phyloP scores from a whole-genome alignment of 495 filamentous ascomycete genomes.

The Penicillium diatomitis region DNA sequence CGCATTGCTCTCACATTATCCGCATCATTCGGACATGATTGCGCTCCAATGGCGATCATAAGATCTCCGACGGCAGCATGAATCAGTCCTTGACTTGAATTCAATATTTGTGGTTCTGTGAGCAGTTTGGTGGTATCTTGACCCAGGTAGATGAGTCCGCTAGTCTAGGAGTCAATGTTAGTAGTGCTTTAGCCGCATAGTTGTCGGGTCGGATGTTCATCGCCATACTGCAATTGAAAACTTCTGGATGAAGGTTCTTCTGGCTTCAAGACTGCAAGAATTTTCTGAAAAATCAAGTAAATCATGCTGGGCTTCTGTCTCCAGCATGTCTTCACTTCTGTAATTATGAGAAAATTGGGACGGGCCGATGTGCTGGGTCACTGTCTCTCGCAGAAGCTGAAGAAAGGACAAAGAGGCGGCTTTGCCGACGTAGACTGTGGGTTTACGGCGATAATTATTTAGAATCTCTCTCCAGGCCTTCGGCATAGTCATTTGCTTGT shows the following conservation, averaged over 20 bases:
- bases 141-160: conserved; percentile 24
- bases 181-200: not conserved
- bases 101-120: conserved; percentile 4
- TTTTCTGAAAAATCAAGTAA: conserved; percentile 16
- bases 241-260: conserved; percentile 16
- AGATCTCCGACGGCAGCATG: conserved; percentile 25
- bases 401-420: conserved; percentile 35
- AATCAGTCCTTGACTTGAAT: conserved; percentile 15
- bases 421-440: conserved; percentile 31
- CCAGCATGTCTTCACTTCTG: conserved; percentile 34
- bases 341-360: conserved; percentile 34
- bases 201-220: conserved; percentile 2
- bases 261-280: conserved; percentile 12
- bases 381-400: conserved; percentile 32
- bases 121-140: conserved; percentile 4
- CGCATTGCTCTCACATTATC: conserved; percentile 15
- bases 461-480: not conserved
- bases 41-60: conserved; percentile 36
- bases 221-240: conserved; percentile 24
- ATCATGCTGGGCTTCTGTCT: conserved; percentile 28
- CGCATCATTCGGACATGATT: conserved; percentile 21
- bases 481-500: not conserved
- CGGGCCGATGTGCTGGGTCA: conserved; percentile 35
- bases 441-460: not conserved
- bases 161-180: conserved; percentile 16